Conservation (phyloP, 306 rosid genomes). For the Inga laurina region DNA sequence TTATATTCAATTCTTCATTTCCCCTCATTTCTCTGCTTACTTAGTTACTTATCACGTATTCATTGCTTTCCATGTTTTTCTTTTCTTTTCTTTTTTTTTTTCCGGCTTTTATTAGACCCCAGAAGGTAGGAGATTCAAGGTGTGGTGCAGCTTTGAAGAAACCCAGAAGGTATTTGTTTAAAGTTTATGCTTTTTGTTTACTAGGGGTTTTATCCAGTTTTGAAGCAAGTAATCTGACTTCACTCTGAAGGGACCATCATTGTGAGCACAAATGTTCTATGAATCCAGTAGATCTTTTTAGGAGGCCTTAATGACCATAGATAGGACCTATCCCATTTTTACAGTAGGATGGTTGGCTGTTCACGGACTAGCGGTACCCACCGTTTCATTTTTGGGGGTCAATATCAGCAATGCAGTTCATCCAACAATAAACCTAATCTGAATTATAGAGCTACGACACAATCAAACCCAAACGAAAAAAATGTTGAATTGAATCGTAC, state of each 20-base stretch:
- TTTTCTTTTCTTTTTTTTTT: background rate
- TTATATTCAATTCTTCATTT: slow-evolving; percentile 14
- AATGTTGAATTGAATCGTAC: no score
- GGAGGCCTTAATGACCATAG: no score
- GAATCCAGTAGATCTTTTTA: no score
- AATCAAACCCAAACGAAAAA: no score
- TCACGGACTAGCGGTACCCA: no score
- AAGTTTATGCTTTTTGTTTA: background rate
- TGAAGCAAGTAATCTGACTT: background rate
- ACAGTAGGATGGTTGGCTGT: no score
- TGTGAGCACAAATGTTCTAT: background rate
- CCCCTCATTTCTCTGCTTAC: background rate
- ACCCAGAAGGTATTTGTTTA: slow-evolving; percentile 50
- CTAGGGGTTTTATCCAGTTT: background rate
- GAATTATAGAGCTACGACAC: no score
- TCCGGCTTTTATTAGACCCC: slow-evolving; percentile 28
- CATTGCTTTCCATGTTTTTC: background rate
- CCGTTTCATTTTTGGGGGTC: no score
- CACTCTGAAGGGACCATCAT: background rate
- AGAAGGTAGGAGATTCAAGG: slow-evolving; percentile 45
- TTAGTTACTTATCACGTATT: background rate
- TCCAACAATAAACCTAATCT: no score
- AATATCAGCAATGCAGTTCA: no score
- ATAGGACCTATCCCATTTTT: no score
- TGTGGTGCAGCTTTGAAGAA: slow-evolving; percentile 59